phyloP scores from a whole-genome alignment of 2,329 filamentous ascomycete genomes.

The Aspergillus vadensis region DNA sequence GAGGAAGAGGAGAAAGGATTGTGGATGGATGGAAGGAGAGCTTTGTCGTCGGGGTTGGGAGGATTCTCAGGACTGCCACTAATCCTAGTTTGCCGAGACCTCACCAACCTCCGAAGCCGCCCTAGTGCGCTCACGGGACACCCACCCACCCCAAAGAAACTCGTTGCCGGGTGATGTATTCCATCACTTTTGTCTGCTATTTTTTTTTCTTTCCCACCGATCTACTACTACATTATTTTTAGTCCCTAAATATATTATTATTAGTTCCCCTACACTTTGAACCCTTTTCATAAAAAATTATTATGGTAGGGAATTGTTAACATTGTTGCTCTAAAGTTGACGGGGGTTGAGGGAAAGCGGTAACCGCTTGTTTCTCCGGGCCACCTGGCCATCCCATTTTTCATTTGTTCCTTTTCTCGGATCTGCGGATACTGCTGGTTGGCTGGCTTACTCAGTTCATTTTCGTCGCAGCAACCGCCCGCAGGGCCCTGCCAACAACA shows the following conservation, averaged over 20 bases:
- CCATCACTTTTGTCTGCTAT: neutral
- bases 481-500: constrained; percentile 7
- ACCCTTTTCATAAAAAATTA: neutral
- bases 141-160: constrained; percentile 17
- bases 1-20: constrained; percentile 44
- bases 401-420: constrained; percentile 32
- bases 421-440: constrained; percentile 38
- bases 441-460: constrained; percentile 35
- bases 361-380: constrained; percentile 21
- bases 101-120: constrained; percentile 42
- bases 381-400: constrained; percentile 33
- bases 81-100: constrained; percentile 43
- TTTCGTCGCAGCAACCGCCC: constrained; percentile 40
- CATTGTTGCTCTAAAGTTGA: neutral
- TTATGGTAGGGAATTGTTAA: neutral
- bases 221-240: neutral
- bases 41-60: constrained; percentile 44
- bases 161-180: constrained; percentile 3
- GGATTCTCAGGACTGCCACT: constrained; percentile 44
- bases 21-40: constrained; percentile 47
- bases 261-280: neutral
- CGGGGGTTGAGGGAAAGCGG: neutral
- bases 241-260: neutral
- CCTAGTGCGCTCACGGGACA: constrained; percentile 37
- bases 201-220: neutral